These are phyloP conservation scores for Monilinia aucupariae DNA, from an alignment of 2,329 filamentous ascomycete species.

Conservation along the genomic window DNA sequence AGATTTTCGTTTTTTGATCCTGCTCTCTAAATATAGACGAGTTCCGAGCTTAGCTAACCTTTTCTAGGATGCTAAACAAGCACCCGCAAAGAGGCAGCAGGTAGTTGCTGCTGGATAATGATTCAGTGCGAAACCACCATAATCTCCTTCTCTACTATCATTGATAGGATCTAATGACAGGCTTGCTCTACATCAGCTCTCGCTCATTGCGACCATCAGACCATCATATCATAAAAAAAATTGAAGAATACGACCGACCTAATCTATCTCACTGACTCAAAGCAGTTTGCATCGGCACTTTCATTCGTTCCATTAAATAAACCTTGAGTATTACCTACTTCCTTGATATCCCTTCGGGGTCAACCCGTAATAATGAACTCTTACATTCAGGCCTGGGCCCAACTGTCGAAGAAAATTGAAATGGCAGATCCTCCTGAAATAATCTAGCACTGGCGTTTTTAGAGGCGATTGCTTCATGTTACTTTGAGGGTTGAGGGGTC, in stretches of 20 bases:
- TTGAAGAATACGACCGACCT: not conserved
- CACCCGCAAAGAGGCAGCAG: conserved; percentile 35
- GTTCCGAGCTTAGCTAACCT: conserved; percentile 24
- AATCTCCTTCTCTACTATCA: conserved; percentile 23
- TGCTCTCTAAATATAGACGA: conserved; percentile 2
- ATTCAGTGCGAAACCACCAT: conserved; percentile 30
- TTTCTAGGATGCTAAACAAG: conserved; percentile 28
- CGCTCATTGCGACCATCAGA: conserved; percentile 1
- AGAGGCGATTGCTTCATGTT: conserved; percentile 18
- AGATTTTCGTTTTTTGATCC: conserved; percentile 13
- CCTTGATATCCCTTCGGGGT: conserved; percentile 15
- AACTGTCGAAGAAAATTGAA: conserved; percentile 3
- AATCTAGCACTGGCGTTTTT: conserved; percentile 21
- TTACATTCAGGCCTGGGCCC: conserved; percentile 20
- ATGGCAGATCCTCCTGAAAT: conserved; percentile 5
- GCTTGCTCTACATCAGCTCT: conserved; percentile 14
- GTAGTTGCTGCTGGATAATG: conserved; percentile 31
- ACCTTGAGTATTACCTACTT: conserved; percentile 20
- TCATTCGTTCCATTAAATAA: conserved; percentile 21
- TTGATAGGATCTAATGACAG: conserved; percentile 34
- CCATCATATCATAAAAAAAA: not conserved
- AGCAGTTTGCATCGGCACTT: conserved; percentile 1
- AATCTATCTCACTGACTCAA: conserved; percentile 8
- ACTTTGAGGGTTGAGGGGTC: conserved; percentile 13
- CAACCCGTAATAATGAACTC: conserved; percentile 17